Evolutionary conservation across 169 alveolate species (phyloP).

Genomic region (Plasmodium relictum): DNA sequence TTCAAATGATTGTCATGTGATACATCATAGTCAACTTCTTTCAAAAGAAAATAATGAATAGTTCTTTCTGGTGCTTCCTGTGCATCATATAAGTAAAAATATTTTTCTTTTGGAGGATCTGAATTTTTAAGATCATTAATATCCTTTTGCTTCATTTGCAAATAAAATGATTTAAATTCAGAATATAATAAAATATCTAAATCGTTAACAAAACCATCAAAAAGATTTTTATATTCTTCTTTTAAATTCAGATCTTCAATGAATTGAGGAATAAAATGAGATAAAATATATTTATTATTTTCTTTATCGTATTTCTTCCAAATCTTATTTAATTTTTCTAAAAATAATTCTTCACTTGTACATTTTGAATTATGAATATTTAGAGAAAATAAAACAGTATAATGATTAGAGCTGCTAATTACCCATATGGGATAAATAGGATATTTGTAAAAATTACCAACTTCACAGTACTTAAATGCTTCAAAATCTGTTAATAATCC

Average conservation of each 20-base stretch:
- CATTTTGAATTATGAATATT: conserved; percentile 70
- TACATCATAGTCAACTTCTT: conserved; percentile 74
- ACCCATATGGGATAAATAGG: conserved; percentile 89
- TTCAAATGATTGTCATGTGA: conserved; percentile 48
- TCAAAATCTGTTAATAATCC: conserved; percentile 88
- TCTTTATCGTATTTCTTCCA: conserved; percentile 83
- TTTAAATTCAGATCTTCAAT: conserved; percentile 77
- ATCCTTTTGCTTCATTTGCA: conserved; percentile 64
- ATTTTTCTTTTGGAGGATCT: conserved; percentile 77
- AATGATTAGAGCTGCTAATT: conserved; percentile 85
- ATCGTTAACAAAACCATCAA: conserved; percentile 66
- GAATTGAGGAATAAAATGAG: conserved; percentile 75
- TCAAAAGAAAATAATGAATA: conserved; percentile 53
- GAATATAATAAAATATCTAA: conserved; percentile 54
- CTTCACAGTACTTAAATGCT: conserved; percentile 87
- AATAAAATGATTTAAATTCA: conserved; percentile 70
- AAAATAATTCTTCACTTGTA: conserved; percentile 52
- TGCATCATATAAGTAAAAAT: conserved; percentile 72
- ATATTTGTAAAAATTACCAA: conserved; percentile 87
- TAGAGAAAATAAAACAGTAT: conserved; percentile 82
- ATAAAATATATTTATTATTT: conserved; percentile 80
- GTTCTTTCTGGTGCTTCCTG: conserved; percentile 66
- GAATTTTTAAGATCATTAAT: conserved; percentile 34
- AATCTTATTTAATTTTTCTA: conserved; percentile 49
- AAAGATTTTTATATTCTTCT: conserved; percentile 64